phyloP scores from a whole-genome alignment of 2,329 filamentous ascomycete genomes.

The Myriosclerotinia curreyana region DNA sequence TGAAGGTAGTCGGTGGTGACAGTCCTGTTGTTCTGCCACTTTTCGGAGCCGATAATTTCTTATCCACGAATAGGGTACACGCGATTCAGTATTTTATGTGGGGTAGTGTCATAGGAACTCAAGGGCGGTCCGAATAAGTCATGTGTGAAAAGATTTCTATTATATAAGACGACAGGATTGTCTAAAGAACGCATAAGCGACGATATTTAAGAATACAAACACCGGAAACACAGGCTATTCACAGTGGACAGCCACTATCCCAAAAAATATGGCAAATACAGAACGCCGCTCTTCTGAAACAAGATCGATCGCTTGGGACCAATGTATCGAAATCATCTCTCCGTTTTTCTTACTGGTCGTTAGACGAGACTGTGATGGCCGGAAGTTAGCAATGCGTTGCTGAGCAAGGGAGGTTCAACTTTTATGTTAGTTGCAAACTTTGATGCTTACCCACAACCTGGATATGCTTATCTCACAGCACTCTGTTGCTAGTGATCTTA shows the following conservation, averaged over 20 bases:
- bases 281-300: too few relatives aligned
- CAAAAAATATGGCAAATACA: too few relatives aligned
- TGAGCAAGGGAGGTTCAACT: neutral
- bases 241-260: too few relatives aligned
- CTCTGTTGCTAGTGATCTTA: neutral
- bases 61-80: neutral
- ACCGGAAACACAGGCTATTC: too few relatives aligned
- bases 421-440: neutral
- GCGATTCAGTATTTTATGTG: neutral
- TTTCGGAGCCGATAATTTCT: neutral
- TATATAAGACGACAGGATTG: too few relatives aligned
- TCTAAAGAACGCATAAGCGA: too few relatives aligned
- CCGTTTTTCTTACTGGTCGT: too few relatives aligned
- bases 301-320: too few relatives aligned
- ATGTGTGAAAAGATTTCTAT: neutral
- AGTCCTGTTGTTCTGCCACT: neutral
- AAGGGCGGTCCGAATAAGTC: neutral
- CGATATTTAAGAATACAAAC: too few relatives aligned
- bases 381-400: too few relatives aligned
- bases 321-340: too few relatives aligned
- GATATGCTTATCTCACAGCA: neutral
- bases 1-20: neutral
- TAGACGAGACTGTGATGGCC: too few relatives aligned
- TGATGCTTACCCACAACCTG: neutral
- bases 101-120: neutral